Conservation (phyloP, 192 early-diverging fungal genomes). For the Phycomyces nitens region DNA sequence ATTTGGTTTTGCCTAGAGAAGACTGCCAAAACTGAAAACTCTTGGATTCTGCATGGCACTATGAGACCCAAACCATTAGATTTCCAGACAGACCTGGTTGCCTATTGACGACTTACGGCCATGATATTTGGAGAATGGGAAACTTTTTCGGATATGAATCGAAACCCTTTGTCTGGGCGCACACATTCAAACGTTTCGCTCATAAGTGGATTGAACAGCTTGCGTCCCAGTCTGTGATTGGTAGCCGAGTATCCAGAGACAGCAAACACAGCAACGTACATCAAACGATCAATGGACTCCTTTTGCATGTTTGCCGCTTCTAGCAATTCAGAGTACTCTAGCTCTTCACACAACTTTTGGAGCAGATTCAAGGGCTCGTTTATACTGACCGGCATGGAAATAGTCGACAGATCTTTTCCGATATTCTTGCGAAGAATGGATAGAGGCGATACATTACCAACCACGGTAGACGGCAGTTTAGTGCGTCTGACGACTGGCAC, state of each 20-base stretch:
- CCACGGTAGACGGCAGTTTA: constrained; percentile 70
- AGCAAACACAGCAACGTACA: constrained; percentile 82
- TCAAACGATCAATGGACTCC: constrained; percentile 73
- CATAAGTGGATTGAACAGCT: constrained; percentile 95
- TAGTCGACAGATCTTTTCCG: constrained; percentile 94
- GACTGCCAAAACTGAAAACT: constrained; percentile 86
- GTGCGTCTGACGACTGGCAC: constrained; percentile 50
- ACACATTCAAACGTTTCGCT: constrained; percentile 96
- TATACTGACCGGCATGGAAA: constrained; percentile 94
- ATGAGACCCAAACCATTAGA: neutral
- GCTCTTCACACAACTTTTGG: constrained; percentile 89
- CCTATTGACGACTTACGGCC: constrained; percentile 41
- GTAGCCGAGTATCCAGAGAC: constrained; percentile 83
- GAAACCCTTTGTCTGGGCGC: constrained; percentile 81
- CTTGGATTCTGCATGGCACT: constrained; percentile 81
- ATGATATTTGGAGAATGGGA: constrained; percentile 92
- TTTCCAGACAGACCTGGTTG: neutral
- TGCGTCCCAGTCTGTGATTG: constrained; percentile 72
- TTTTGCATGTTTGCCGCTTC: constrained; percentile 62
- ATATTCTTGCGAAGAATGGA: constrained; percentile 91
- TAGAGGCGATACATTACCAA: constrained; percentile 77
- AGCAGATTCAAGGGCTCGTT: constrained; percentile 95
- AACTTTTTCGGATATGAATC: constrained; percentile 94
- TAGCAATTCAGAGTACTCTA: constrained; percentile 84
- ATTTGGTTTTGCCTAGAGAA: constrained; percentile 88